Evolutionary conservation across 805 yeast genomes (phyloP).

Genomic region (Torulaspora quercuum): DNA sequence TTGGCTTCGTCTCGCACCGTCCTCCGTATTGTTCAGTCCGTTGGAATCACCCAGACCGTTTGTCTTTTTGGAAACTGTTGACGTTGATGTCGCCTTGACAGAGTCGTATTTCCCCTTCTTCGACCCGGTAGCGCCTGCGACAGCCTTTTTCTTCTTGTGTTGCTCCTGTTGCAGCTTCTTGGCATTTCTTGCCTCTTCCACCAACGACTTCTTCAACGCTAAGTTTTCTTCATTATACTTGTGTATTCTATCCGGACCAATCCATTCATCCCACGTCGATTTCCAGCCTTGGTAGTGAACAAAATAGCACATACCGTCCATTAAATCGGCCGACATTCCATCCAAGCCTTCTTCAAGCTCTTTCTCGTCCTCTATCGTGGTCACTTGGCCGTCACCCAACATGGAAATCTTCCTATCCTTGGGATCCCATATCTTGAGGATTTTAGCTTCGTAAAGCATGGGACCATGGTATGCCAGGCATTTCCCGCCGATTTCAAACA

Average conservation of each 20-base stretch:
- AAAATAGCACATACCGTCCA: slow-evolving; percentile 47
- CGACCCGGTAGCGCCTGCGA: slow-evolving; percentile 18
- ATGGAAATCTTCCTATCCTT: slow-evolving; percentile 40
- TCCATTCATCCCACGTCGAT: slow-evolving; percentile 96
- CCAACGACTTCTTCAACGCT: slow-evolving; percentile 57
- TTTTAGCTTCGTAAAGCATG: slow-evolving; percentile 81
- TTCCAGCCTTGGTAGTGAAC: slow-evolving; percentile 97
- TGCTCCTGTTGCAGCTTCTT: slow-evolving; percentile 34
- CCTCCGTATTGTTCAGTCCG: too few relatives aligned
- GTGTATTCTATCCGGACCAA: slow-evolving; percentile 61
- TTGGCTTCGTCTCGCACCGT: slow-evolving; percentile 1
- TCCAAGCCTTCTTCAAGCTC: slow-evolving; percentile 15
- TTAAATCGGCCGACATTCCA: slow-evolving; percentile 38
- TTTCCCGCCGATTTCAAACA: slow-evolving; percentile 35
- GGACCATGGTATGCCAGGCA: slow-evolving; percentile 91
- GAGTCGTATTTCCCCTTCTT: slow-evolving; percentile 2
- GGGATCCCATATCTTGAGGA: slow-evolving; percentile 60
- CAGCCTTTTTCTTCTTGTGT: slow-evolving; percentile 33
- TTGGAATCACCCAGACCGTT: background rate
- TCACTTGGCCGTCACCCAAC: slow-evolving; percentile 36
- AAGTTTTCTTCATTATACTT: slow-evolving; percentile 67
- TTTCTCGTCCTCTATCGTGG: slow-evolving; percentile 32
- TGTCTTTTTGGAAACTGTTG: slow-evolving; percentile 1
- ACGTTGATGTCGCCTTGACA: too few relatives aligned
- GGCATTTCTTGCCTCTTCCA: slow-evolving; percentile 42